phyloP scores from a whole-genome alignment of 768 basidiomycete genomes.

The Rhizopogon roseolus region DNA sequence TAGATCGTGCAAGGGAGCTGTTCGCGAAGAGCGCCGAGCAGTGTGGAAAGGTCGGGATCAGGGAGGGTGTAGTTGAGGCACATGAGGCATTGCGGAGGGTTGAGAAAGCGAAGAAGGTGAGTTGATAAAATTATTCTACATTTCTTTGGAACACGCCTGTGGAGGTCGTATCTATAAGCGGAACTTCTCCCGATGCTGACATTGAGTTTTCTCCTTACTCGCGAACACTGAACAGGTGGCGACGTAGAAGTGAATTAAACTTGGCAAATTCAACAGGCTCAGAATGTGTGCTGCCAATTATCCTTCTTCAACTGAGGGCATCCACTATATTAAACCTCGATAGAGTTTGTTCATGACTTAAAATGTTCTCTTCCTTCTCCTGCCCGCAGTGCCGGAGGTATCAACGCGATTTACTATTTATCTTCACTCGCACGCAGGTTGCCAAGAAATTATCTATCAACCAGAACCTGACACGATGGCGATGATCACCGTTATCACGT shows the following conservation, averaged over 20 bases:
- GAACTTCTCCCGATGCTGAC: neutral
- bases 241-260: neutral
- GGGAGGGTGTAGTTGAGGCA: conserved; percentile 31
- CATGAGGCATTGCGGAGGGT: conserved; percentile 29
- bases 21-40: conserved; percentile 29
- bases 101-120: conserved; percentile 1
- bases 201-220: neutral
- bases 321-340: too few relatives aligned
- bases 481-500: too few relatives aligned
- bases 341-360: too few relatives aligned
- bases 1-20: conserved; percentile 20
- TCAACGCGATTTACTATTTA: too few relatives aligned
- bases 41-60: conserved; percentile 25
- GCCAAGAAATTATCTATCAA: too few relatives aligned
- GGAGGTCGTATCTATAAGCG: neutral
- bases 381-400: too few relatives aligned
- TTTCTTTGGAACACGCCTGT: neutral
- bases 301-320: too few relatives aligned
- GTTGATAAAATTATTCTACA: neutral
- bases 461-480: too few relatives aligned
- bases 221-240: neutral
- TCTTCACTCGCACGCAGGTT: too few relatives aligned
- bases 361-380: too few relatives aligned
- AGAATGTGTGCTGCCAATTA: neutral
- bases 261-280: neutral